A percentile compares a stretch with the other conserved stretches of the same genome.
Evolutionary conservation across 106 monocot species (phyloP).

Genomic region (Acanthochlamys bracteata): DNA sequence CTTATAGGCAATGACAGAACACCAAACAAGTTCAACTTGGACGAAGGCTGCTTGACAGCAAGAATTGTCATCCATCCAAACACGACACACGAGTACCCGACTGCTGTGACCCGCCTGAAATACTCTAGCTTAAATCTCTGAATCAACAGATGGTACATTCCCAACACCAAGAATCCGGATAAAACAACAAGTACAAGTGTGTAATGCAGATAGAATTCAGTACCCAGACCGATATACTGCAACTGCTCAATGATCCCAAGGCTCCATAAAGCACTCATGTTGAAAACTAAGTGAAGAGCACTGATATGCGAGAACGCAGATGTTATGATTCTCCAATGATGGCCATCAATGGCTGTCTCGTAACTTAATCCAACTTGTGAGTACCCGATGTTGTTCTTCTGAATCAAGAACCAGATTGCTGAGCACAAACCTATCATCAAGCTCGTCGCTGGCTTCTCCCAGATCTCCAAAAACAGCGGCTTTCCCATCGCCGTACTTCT

Average conservation of each 20-base stretch:
- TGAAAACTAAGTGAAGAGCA: conserved; percentile 76
- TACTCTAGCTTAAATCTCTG: conserved; percentile 82
- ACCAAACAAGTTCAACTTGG: conserved; percentile 86
- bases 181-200: conserved; percentile 64
- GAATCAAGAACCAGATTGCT: conserved; percentile 79
- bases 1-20: conserved; percentile 87
- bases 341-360: conserved; percentile 64
- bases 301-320: conserved; percentile 94
- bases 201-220: conserved; percentile 78
- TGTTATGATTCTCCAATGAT: conserved; percentile 80
- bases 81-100: conserved; percentile 90
- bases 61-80: conserved; percentile 99
- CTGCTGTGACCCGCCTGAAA: conserved; percentile 72
- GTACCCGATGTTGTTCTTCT: conserved; percentile 78
- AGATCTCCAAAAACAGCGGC: conserved; percentile 71
- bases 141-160: conserved; percentile 62
- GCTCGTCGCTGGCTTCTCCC: conserved; percentile 79
- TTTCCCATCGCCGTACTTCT: conserved; percentile 46
- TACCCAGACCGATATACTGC: conserved; percentile 49
- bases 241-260: conserved; percentile 70
- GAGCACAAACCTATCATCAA: conserved; percentile 66
- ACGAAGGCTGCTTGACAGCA: conserved; percentile 79
- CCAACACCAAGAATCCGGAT: conserved; percentile 69
- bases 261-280: conserved; percentile 96
- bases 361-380: conserved; percentile 75